Evolutionary conservation across 2,329 filamentous ascomycete genomes (phyloP), one percentile per base, ranked within the genome.

Genomic region (Phialemoniopsis sp.): DNA sequence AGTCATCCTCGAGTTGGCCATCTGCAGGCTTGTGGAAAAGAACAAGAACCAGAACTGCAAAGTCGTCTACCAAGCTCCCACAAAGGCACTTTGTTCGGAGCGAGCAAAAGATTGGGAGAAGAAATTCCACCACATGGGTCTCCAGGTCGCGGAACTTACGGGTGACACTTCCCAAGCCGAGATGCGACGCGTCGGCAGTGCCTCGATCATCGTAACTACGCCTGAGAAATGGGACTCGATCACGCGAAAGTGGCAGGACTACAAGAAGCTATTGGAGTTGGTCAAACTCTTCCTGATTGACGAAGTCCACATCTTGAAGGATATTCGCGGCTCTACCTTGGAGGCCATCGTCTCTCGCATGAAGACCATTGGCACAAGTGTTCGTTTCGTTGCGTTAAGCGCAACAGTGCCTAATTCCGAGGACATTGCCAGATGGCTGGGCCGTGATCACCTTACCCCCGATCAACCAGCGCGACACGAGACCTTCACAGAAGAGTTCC

Each of bases 141-240:
- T 93, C 13, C 68, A 76, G 42, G 88, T 85, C 55, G 81, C 82
- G 4, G 87, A 93, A 56, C 70, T 94, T 41, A 95, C 89, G 4
- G 88, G 89, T 2, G 89, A 94, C 54, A 90, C 86, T 1, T 82
- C 86, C 29, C 68, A 75, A 37, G 62, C 66, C 5, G 80, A 90
- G 48, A 69, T 89, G 43, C 70, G 71, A 16, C 78, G 74, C 39
- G 83, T 91, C 6, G 82, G 88, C 44, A 78, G 72, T 49, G 87
- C 87, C 4, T 82, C 82, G 34, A 87, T 95, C 46, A 91, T 95
- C 48, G 75, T 94, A 45, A 93, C 89, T 0, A 95, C 88, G 0
- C 88, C 89, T 0, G 88, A 95, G 60, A 94, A 94, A 54, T 94
- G 88, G 88, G 88, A 95, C 55, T 91, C 87, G 43, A 82, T 93